Base-by-base conservation (phyloP, 2,329 filamentous ascomycete species). In the Teratosphaeria viscida region DNA sequence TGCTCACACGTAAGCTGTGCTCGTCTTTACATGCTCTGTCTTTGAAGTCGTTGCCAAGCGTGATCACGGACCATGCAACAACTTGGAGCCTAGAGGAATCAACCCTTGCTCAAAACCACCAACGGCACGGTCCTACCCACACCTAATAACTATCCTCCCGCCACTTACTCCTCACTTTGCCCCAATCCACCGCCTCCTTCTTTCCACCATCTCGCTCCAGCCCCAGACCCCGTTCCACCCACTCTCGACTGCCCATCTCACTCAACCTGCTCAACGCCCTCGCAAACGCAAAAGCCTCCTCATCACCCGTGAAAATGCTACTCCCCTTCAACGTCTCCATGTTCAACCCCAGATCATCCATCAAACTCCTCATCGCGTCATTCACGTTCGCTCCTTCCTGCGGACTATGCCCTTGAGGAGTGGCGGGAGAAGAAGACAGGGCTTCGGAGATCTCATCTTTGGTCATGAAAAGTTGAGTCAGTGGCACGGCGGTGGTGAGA, bases 201-300 rank as follows among this genome's bases (percentile, higher is more conserved):
- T 85, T 84, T 2, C 86, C 86, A 12, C 86, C 86, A 62, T 79
- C 75, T 62, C 74, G 77, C 74, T 89, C 85, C 59, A 89, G 70
- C 0, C 86, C 78, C 72, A 85, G 63, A 0, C 84, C 92, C 14
- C 91, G 76, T 76, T 97, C 92, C 2, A 97, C 89, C 94, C 94
- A 99, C 72, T 96, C 88, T 73, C 85, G 84, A 72, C 90, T 94
- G 23, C 91, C 90, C 94, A 99, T 99, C 75, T 97, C 91, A 58
- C 81, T 87, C 62, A 99, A 76, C 59, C 94, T 79, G 58, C 87
- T 92, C 66, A 97, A 74, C 1, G 94, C 94, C 58, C 94, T 80
- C 27, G 91, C 91, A 78, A 99, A 99, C 0, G 94, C 94, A 77
- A 99, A 99, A 0, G 90, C 84, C 76, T 99, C 94, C 77, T 99